phyloP scores from a whole-genome alignment of 192 early-diverging fungal genomes.

The Podila epigama region DNA sequence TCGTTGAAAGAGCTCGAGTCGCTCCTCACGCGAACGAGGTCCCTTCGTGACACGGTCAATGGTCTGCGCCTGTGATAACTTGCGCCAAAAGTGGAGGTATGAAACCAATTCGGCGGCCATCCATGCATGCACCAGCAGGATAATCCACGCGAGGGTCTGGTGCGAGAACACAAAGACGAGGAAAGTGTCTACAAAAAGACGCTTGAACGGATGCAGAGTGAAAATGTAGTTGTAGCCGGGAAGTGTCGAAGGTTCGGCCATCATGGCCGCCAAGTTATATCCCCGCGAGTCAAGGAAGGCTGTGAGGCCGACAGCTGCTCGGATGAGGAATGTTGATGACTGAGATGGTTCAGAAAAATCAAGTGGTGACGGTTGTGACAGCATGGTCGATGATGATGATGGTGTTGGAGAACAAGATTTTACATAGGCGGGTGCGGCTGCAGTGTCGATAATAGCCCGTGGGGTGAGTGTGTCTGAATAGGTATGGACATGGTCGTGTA shows the following conservation, averaged over 20 bases:
- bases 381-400: background rate
- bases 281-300: slow-evolving; percentile 16
- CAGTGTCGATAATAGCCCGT: background rate
- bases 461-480: no score
- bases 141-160: slow-evolving; percentile 12
- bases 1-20: slow-evolving; percentile 25
- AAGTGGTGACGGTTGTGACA: background rate
- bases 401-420: background rate
- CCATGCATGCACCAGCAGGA: slow-evolving; percentile 23
- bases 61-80: slow-evolving; percentile 4
- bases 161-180: slow-evolving; percentile 25
- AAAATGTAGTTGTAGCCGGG: slow-evolving; percentile 16
- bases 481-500: background rate
- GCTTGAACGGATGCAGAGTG: slow-evolving; percentile 11
- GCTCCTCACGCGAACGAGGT: slow-evolving; percentile 6
- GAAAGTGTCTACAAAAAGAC: background rate
- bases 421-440: background rate
- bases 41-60: slow-evolving; percentile 24
- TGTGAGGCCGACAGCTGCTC: background rate
- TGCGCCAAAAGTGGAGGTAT: slow-evolving; percentile 32
- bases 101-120: slow-evolving; percentile 31
- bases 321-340: background rate
- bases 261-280: background rate
- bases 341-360: background rate
- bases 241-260: background rate